Base-by-base conservation (phyloP, 2,329 filamentous ascomycete species). In the Diaporthe citrichinensis region DNA sequence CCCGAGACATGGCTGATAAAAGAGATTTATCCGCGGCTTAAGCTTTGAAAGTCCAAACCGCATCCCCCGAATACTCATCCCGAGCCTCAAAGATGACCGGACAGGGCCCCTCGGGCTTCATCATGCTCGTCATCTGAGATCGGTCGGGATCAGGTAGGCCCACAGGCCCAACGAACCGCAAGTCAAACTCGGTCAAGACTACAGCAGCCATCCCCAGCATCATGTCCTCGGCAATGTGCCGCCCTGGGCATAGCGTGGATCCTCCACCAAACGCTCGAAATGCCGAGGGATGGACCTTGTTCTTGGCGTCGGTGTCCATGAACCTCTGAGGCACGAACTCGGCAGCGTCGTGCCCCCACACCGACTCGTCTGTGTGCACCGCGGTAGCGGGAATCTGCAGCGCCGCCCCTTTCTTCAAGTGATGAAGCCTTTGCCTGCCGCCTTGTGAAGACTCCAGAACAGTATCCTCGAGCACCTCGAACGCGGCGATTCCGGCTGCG, bases 1-100 rank as follows among this genome's bases (percentile, higher is more conserved):
- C 7, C 20, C 20, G 1, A 23, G 0, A 49, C 20, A 20, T 49
- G 0, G 36, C 0, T 8, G 23, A 23, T 0, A 23, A 49, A 1
- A 23, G 0, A 9, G 7, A 49, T 9, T 4, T 1, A 17, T 46
- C 15, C 7, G 3, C 46, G 7, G 20, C 5, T 49, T 49, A 23
- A 49, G 17, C 20, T 23, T 17, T 23, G 46, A 49, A 49, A 49
- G 20, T 3, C 46, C 46, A 49, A 7, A 9, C 1, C 20, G 46
- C 20, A 20, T 23, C 46, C 17, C 46, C 17, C 1, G 17, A n/a
- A 49, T 9, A 9, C 8, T 3, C 1, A 49, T 23, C 46, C 20
- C 20, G 23, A 23, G 46, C 17, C 46, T 49, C 46, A 23, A 49
- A 23, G 23, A 49, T 0, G 23, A 49, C 17, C 20, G 46, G 15